Conservation (phyloP, 495 filamentous ascomycete species). For the Xylaria telfairii region DNA sequence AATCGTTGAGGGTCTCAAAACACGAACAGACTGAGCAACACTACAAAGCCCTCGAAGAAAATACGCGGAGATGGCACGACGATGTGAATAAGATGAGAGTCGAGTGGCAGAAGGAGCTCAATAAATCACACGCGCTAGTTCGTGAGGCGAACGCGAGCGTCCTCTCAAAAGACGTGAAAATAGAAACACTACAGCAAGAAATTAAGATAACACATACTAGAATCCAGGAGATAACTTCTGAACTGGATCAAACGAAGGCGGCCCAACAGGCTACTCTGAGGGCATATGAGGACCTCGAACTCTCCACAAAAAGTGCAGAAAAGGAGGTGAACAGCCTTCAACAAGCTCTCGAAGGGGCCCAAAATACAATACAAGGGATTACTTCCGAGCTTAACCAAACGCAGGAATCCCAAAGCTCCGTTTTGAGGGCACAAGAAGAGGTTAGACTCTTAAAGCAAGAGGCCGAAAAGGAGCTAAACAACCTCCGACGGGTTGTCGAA, state of each 20-base stretch:
- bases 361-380: not conserved
- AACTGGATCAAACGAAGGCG: not conserved
- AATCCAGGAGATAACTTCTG: not conserved
- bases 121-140: not conserved
- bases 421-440: not conserved
- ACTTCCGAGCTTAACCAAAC: not conserved
- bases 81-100: not conserved
- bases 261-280: not conserved
- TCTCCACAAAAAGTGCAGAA: not conserved
- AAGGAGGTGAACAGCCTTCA: not conserved
- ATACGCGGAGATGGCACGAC: not conserved
- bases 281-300: not conserved
- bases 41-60: not conserved
- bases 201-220: not conserved
- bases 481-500: not conserved
- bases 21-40: slow-evolving; percentile 1
- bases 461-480: not conserved
- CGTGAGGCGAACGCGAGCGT: not conserved
- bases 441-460: not conserved
- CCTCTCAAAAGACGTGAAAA: not conserved
- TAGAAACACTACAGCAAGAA: not conserved
- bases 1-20: not conserved
- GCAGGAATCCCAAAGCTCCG: not conserved
- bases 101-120: not conserved
- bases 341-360: not conserved